phyloP scores from a whole-genome alignment of 805 yeast genomes.

The Candida stauntonica region DNA sequence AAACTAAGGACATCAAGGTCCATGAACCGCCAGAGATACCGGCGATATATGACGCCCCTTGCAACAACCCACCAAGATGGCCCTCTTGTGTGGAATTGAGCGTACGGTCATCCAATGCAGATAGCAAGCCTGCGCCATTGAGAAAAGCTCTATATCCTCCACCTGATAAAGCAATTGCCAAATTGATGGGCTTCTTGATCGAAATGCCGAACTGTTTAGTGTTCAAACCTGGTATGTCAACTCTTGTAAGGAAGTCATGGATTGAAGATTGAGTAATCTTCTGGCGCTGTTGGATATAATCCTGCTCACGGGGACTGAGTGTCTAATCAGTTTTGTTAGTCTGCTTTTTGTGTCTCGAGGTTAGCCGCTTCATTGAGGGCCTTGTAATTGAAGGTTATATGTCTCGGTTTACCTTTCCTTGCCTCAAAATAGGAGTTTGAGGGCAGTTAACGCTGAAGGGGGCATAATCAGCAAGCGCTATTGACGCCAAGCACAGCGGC shows the following conservation, averaged over 20 bases:
- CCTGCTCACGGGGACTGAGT: conserved; percentile 15
- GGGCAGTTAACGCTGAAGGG: conserved; percentile 30
- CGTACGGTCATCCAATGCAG: conserved; percentile 77
- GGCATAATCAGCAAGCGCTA: conserved; percentile 17
- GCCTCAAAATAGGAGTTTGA: conserved; percentile 11
- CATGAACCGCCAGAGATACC: conserved; percentile 87
- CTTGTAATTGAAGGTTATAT: too few species aligned
- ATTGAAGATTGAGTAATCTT: conserved; percentile 30
- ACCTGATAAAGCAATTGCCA: conserved; percentile 69
- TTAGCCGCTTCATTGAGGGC: too few species aligned
- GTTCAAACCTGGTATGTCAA: conserved; percentile 34
- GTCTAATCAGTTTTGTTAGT: too few species aligned
- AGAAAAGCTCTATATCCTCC: conserved; percentile 93
- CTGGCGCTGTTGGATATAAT: conserved; percentile 31
- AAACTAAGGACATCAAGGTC: conserved; percentile 43
- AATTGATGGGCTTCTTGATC: conserved; percentile 30
- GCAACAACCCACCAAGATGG: conserved; percentile 67
- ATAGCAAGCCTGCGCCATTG: conserved; percentile 75
- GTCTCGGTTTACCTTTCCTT: conserved; percentile 15
- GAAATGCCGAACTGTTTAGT: conserved; percentile 23
- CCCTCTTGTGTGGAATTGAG: conserved; percentile 48
- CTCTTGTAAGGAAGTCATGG: conserved; percentile 27
- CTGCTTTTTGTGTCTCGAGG: too few species aligned
- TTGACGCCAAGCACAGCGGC: not conserved
- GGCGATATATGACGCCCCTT: conserved; percentile 62